Conservation (phyloP, 495 filamentous ascomycete genomes). For the Penicillium argentinense region DNA sequence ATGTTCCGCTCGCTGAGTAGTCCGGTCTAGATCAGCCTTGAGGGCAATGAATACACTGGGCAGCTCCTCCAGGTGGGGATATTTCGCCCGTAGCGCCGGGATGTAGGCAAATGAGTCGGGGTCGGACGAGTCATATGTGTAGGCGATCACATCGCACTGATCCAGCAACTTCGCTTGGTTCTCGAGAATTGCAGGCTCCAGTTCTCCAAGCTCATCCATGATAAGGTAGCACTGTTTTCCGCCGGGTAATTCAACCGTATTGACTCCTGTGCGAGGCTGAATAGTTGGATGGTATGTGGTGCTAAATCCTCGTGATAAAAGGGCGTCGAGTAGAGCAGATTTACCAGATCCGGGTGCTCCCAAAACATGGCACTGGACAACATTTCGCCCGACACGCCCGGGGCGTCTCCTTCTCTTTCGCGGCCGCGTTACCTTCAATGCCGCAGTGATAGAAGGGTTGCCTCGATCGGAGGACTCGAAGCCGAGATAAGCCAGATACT, state of each 20-base stretch:
- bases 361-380: constrained; percentile 93
- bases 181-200: constrained; percentile 89
- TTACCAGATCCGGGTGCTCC: constrained; percentile 83
- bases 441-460: constrained; percentile 67
- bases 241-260: constrained; percentile 92
- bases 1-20: constrained; percentile 83
- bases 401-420: constrained; percentile 79
- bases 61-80: constrained; percentile 80
- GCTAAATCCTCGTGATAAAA: constrained; percentile 84
- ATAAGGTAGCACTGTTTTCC: constrained; percentile 98
- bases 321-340: constrained; percentile 83
- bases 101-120: constrained; percentile 94
- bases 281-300: constrained; percentile 91
- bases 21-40: constrained; percentile 93
- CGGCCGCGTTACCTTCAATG: constrained; percentile 87
- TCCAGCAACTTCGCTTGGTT: constrained; percentile 90
- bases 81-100: constrained; percentile 71
- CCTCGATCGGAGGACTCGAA: constrained; percentile 72
- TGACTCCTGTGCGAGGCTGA: constrained; percentile 88
- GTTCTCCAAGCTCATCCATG: constrained; percentile 90
- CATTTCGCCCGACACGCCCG: constrained; percentile 86
- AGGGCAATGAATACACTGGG: constrained; percentile 88
- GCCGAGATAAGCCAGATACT: constrained; percentile 93
- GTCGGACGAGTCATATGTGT: constrained; percentile 94
- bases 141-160: constrained; percentile 89